Conservation (phyloP, 2,329 filamentous ascomycete species). For the Raffaelea ambrosiae region DNA sequence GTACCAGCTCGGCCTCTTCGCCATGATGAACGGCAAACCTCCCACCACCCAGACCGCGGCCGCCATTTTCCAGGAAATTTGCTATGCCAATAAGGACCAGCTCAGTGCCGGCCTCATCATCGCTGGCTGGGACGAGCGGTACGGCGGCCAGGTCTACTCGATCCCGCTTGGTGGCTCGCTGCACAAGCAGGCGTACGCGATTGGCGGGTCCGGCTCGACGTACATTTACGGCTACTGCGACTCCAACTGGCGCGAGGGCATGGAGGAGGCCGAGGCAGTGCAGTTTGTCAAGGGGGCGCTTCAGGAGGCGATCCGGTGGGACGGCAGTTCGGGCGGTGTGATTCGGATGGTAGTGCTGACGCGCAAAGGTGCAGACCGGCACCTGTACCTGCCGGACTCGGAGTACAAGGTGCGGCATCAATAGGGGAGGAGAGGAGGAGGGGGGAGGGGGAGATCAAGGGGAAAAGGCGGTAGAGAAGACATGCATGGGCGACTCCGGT, state of each 20-base stretch:
- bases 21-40: slow-evolving; percentile 78
- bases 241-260: slow-evolving; percentile 87
- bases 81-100: slow-evolving; percentile 94
- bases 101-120: slow-evolving; percentile 95
- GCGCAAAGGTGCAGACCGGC: slow-evolving; percentile 77
- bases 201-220: slow-evolving; percentile 92
- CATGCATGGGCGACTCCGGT: neutral
- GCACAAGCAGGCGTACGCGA: slow-evolving; percentile 94
- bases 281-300: slow-evolving; percentile 87
- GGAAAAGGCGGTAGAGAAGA: neutral
- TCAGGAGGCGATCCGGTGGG: slow-evolving; percentile 97
- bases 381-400: slow-evolving; percentile 91
- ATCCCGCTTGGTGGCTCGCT: slow-evolving; percentile 94
- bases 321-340: slow-evolving; percentile 95
- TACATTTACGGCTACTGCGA: slow-evolving; percentile 99
- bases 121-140: slow-evolving; percentile 91
- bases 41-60: slow-evolving; percentile 94
- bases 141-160: slow-evolving; percentile 95
- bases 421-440: slow-evolving; percentile 25
- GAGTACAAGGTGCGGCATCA: slow-evolving; percentile 69
- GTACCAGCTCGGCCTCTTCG: slow-evolving; percentile 90
- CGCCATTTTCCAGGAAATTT: slow-evolving; percentile 94
- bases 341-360: slow-evolving; percentile 97
- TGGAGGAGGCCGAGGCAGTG: slow-evolving; percentile 87
- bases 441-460: no score